A percentile compares a stretch with the other conserved stretches of the same genome.
phyloP scores from a whole-genome alignment of 148 eudicot genomes.

The Suaeda aralocaspica region DNA sequence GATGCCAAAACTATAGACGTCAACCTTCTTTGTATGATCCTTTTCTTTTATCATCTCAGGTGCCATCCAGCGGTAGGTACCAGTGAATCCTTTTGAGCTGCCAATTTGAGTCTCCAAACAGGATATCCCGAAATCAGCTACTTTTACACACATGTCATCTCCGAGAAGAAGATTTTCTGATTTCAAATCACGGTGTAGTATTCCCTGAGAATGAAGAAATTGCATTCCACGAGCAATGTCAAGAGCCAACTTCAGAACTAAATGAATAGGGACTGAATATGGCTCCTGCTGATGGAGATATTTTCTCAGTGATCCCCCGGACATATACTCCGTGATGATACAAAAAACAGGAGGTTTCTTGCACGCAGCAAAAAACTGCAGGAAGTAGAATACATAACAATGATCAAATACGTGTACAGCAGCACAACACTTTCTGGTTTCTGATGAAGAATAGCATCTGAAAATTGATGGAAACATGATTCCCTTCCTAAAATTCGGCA shows the following conservation, averaged over 20 bases:
- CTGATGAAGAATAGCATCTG: background rate
- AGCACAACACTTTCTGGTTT: background rate
- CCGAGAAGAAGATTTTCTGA: conserved; percentile 89
- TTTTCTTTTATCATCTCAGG: conserved; percentile 94
- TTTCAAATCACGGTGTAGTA: conserved; percentile 92
- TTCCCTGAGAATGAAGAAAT: conserved; percentile 88
- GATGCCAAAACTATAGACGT: conserved; percentile 94
- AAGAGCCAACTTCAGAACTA: conserved; percentile 67
- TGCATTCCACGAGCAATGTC: conserved; percentile 98
- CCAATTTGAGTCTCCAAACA: conserved; percentile 94
- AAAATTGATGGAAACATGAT: background rate
- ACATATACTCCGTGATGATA: conserved; percentile 87
- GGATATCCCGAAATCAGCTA: conserved; percentile 97
- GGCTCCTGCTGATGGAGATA: conserved; percentile 95
- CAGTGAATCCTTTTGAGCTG: conserved; percentile 83
- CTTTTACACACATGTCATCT: conserved; percentile 85
- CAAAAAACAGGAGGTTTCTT: conserved; percentile 96
- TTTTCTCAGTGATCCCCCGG: conserved; percentile 85
- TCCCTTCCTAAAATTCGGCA: background rate
- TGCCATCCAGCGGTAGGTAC: conserved; percentile 99
- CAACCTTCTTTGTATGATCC: conserved; percentile 90
- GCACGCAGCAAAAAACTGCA: conserved; percentile 91
- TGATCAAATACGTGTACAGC: conserved; percentile 2
- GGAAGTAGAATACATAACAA: conserved; percentile 12
- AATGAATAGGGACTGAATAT: conserved; percentile 61